phyloP scores from a whole-genome alignment of 495 filamentous ascomycete species.

The Neurospora sp. region DNA sequence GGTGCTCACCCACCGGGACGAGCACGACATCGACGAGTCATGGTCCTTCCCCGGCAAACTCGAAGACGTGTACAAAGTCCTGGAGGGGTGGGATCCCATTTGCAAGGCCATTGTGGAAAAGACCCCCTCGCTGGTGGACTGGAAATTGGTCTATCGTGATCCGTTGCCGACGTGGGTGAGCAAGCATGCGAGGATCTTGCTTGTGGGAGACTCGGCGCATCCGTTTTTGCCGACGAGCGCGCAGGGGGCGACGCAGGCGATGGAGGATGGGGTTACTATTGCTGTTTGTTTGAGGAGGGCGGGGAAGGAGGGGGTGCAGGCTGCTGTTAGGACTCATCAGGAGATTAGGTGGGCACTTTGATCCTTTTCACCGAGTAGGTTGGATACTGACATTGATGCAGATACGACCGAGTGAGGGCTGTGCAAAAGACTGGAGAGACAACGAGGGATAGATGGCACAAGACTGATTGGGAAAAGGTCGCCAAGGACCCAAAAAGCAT shows the following conservation, averaged over 20 bases:
- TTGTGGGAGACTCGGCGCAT: conserved; percentile 56
- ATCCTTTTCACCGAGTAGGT: too few relatives aligned
- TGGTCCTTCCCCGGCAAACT: conserved; percentile 52
- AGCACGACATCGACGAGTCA: conserved; percentile 50
- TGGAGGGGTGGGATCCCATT: conserved; percentile 53
- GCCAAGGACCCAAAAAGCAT: conserved; percentile 41
- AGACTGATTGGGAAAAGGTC: conserved; percentile 45
- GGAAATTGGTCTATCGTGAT: conserved; percentile 60
- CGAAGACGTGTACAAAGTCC: conserved; percentile 46
- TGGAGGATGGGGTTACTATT: conserved; percentile 54
- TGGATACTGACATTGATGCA: conserved; percentile 6
- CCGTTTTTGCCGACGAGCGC: conserved; percentile 54
- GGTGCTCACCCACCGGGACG: conserved; percentile 52
- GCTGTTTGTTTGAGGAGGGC: conserved; percentile 47
- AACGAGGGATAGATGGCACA: conserved; percentile 47
- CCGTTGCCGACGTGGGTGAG: conserved; percentile 54
- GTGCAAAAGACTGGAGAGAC: conserved; percentile 46
- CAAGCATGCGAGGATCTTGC: conserved; percentile 42
- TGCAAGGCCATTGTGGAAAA: conserved; percentile 49
- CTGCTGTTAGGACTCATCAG: conserved; percentile 35
- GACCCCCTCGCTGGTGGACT: conserved; percentile 52
- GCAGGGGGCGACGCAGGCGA: conserved; percentile 55
- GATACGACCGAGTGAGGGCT: conserved; percentile 33
- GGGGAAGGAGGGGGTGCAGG: conserved; percentile 40
- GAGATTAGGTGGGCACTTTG: conserved; percentile 22